Evolutionary conservation across 768 basidiomycete species (phyloP), one percentile per base, ranked within the genome.

Genomic region (Dioszegia hungarica): DNA sequence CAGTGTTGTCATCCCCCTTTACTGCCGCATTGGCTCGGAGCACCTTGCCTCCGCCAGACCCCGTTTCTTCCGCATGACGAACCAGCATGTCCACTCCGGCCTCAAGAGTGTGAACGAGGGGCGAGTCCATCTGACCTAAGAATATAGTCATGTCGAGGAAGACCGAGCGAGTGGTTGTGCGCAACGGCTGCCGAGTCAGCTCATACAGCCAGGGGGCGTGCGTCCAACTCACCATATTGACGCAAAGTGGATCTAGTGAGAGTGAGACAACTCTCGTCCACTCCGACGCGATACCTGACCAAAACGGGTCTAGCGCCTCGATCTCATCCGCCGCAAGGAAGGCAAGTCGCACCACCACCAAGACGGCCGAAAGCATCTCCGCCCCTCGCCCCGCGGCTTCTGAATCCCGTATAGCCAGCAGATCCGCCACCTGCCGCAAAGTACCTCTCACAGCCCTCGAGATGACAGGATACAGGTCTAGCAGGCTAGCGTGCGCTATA

Each of bases 271-370:
- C 49, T 29, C 70, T 43, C 28, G 52, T 44, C 61, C 60, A 64
- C 52, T 72, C 70, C 10, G 70, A 62, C 60, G 67, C 63, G 19
- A 64, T 61, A 40, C 61, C 45, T 14, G 20, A 45, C 70, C 70
- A 72, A 19, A 72, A 54, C 2, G 36, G 44, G 29, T 59, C 60
- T 43, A 63, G 46, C 28, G 20, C 53, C 19, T 59, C 63, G 6
- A 34, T 37, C 14, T 43, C 60, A 12, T 29, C 31, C 37, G 25
- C 12, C 37, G 51, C 59, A 6, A 72, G 45, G 5, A 68, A 19
- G 0, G 57, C 36, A 12, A 66, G 29, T 1, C 67, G 54, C 19
- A 63, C 52, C 3, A 59, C 56, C 5, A 52, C 33, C 39, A 64
- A 64, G 0, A 63, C 63, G 2, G 33, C 19, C 24, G 70, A 68